A percentile compares a stretch with the other conserved stretches of the same genome.
phyloP scores from a whole-genome alignment of 2,329 filamentous ascomycete species.

The Pestalotiopsis fici region DNA sequence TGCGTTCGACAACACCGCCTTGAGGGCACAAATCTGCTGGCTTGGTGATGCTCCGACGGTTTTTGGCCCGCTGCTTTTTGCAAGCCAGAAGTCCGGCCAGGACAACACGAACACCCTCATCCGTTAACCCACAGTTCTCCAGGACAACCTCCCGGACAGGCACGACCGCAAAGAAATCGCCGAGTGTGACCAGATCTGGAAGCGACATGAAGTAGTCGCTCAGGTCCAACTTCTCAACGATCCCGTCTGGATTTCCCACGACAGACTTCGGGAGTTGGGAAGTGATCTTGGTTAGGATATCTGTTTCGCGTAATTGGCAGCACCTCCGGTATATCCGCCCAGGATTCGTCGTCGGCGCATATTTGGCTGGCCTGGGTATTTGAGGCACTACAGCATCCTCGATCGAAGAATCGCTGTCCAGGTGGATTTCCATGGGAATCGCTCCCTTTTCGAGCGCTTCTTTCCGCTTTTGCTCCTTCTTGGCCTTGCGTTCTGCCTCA shows the following conservation, averaged over 20 bases:
- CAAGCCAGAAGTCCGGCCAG: slow-evolving; percentile 83
- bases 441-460: slow-evolving; percentile 86
- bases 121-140: slow-evolving; percentile 83
- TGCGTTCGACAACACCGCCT: slow-evolving; percentile 78
- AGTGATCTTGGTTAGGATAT: slow-evolving; percentile 87
- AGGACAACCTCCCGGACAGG: slow-evolving; percentile 84
- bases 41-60: slow-evolving; percentile 42
- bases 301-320: slow-evolving; percentile 90
- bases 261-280: slow-evolving; percentile 77
- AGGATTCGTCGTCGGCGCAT: slow-evolving; percentile 83
- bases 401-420: slow-evolving; percentile 64
- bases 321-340: slow-evolving; percentile 91
- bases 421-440: slow-evolving; percentile 79
- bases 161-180: slow-evolving; percentile 92
- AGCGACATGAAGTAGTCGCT: slow-evolving; percentile 83
- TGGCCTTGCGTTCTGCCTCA: slow-evolving; percentile 71
- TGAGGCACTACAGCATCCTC: slow-evolving; percentile 29
- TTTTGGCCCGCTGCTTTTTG: slow-evolving; percentile 63
- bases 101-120: slow-evolving; percentile 84
- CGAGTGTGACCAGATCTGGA: slow-evolving; percentile 81
- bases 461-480: slow-evolving; percentile 42
- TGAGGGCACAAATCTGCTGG: slow-evolving; percentile 44
- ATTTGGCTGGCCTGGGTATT: slow-evolving; percentile 53
- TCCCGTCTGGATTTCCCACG: slow-evolving; percentile 69
- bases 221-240: slow-evolving; percentile 80